Evolutionary conservation across 768 basidiomycete genomes (phyloP), one percentile per base, ranked within the genome.

Genomic region (Serendipita indica): DNA sequence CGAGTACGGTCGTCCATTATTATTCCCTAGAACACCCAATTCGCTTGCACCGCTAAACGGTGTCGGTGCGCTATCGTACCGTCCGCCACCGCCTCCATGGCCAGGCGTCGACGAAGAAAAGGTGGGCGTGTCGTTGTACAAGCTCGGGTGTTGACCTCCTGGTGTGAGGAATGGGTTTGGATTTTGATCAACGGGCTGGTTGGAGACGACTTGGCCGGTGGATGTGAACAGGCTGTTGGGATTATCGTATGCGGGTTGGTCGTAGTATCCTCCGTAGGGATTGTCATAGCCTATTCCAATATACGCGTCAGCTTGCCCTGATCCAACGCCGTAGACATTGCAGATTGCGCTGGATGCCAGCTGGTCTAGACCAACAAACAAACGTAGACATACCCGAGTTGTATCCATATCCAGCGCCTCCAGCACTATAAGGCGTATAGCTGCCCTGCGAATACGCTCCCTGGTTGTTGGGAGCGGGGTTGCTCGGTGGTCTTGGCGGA

Each of bases 201-300:
- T 43, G 41, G 41, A 43, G 41, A 43, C 41, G 41, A 43, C 41
- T n/a, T 43, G 41, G 16, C 41, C 41, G 41, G 41, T 43, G 7
- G 6, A n/a, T 18, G 41, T 43, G 18, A 5, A 25, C 7, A 43
- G 41, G 18, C 18, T 18, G 41, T 43, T 43, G 18, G 41, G 41
- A 43, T 43, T 43, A n/a, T 43, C 41, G 16, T 43, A 43, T 7
- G 7, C 6, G 6, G 41, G 41, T 43, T 43, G 41, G 16, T 43
- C 41, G 16, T 43, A 43, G 27, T 43, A 43, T 43, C 41, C 41
- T 7, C 41, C 41, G 27, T 43, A 43, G 7, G 41, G 41, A 43
- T 43, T 43, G 27, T 43, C 41, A n/a, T 43, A 43, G 41, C 41
- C 41, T 43, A n/a, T 7, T 6, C 27, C 27, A 18, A n/a, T 7